Evolutionary conservation across 1,139 yeast species (phyloP).

Genomic region (Magnusiomyces suaveolens): DNA sequence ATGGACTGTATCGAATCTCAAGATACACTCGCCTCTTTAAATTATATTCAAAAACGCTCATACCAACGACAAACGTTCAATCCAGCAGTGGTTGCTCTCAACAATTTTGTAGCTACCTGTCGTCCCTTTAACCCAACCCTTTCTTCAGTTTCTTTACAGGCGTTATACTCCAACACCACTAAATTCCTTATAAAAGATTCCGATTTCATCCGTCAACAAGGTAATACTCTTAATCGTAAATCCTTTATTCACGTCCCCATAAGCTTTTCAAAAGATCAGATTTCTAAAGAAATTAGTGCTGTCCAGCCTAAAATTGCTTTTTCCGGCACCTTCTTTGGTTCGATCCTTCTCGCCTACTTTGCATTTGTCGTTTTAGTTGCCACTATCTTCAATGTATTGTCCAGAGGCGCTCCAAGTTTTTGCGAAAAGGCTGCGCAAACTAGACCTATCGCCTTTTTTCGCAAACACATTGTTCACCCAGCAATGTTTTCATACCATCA

Average conservation of each 20-base stretch:
- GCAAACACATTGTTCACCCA: constrained; percentile 7
- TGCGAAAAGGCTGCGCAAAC: not conserved
- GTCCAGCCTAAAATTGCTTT: not conserved
- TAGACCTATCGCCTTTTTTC: not conserved
- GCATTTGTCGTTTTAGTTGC: constrained; percentile 19
- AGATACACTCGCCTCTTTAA: not conserved
- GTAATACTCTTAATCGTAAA: too few relatives aligned
- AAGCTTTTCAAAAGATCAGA: not conserved
- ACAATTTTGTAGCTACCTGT: not conserved
- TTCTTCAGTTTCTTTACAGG: not conserved
- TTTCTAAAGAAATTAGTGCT: not conserved
- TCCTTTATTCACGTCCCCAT: too few relatives aligned
- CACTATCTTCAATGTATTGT: constrained; percentile 17
- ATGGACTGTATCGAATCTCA: not conserved
- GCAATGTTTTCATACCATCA: constrained; percentile 10
- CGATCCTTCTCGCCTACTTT: constrained; percentile 22
- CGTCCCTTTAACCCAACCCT: not conserved
- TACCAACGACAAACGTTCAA: not conserved
- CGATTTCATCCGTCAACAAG: not conserved
- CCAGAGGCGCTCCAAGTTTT: constrained; percentile 1
- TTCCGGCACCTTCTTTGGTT: not conserved
- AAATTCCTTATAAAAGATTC: not conserved
- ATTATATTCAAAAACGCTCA: not conserved
- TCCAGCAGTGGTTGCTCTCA: not conserved
- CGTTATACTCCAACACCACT: not conserved